Evolutionary conservation across 2,329 filamentous ascomycete genomes (phyloP).

Genomic region (Cryphonectria naterciae): DNA sequence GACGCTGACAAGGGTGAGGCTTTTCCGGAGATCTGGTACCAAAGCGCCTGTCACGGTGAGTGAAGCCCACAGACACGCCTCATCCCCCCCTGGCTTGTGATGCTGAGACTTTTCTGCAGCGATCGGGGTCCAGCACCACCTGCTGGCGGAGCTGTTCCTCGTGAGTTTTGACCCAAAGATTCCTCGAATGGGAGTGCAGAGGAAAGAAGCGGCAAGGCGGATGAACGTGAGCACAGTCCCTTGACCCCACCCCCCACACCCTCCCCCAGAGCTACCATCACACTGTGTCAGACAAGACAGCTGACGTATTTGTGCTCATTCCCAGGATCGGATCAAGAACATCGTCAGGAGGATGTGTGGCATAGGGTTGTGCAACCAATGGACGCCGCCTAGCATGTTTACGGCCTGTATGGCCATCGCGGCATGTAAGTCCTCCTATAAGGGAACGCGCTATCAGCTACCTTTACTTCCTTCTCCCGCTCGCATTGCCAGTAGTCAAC

Average conservation of each 20-base stretch:
- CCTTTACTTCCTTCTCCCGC: not conserved
- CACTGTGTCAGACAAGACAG: not conserved
- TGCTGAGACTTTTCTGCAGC: constrained; percentile 41
- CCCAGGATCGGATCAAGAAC: constrained; percentile 47
- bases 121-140: constrained; percentile 63
- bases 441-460: not conserved
- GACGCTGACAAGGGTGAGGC: constrained; percentile 40
- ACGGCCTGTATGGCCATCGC: constrained; percentile 60
- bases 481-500: not conserved
- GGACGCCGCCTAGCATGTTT: constrained; percentile 60
- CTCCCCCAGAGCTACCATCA: not conserved
- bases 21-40: constrained; percentile 63
- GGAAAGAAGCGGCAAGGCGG: constrained; percentile 41
- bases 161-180: constrained; percentile 58
- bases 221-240: constrained; percentile 44
- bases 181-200: constrained; percentile 51
- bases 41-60: constrained; percentile 58
- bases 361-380: constrained; percentile 60
- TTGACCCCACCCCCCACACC: not conserved
- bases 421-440: constrained; percentile 47
- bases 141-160: constrained; percentile 61
- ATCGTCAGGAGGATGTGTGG: constrained; percentile 61
- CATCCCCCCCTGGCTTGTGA: not conserved
- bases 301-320: not conserved
- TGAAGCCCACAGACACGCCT: constrained; percentile 9